Evolutionary conservation across 73 alveolate species (phyloP).

Genomic region (Paramecium pentaurelia): DNA sequence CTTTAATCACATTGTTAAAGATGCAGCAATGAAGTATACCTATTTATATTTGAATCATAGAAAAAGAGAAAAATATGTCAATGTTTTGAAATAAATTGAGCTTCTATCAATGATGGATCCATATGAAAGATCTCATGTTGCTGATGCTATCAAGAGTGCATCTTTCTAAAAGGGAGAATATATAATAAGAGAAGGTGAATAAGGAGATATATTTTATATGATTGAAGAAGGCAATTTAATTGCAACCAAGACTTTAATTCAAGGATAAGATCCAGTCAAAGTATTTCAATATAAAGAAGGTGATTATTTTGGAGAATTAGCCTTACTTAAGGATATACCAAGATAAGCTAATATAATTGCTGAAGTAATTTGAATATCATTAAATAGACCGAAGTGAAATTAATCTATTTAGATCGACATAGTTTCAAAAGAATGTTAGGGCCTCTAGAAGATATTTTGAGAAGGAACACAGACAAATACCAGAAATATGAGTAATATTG

Average conservation of each 20-base stretch:
- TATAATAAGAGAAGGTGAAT: conserved; percentile 81
- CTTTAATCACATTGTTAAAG: conserved; percentile 90
- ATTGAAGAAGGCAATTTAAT: conserved; percentile 86
- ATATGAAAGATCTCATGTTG: conserved; percentile 82
- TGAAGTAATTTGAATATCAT: conserved; percentile 61
- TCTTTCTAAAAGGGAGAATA: conserved; percentile 70
- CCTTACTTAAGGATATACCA: conserved; percentile 88
- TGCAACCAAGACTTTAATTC: conserved; percentile 87
- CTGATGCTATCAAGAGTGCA: conserved; percentile 84
- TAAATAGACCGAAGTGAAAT: conserved; percentile 60
- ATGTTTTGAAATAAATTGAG: conserved; percentile 72
- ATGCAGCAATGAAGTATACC: conserved; percentile 66
- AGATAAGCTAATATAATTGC: conserved; percentile 93
- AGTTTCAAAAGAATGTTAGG: conserved; percentile 81
- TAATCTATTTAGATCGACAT: conserved; percentile 66
- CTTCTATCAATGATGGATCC: conserved; percentile 79
- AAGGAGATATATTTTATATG: conserved; percentile 91
- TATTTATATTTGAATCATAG: background rate
- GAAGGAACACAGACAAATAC: conserved; percentile 69
- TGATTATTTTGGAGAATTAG: conserved; percentile 95
- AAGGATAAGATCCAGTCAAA: conserved; percentile 76
- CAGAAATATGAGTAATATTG: conserved; percentile 59
- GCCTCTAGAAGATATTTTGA: conserved; percentile 77
- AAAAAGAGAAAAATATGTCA: conserved; percentile 89
- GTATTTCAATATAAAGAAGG: conserved; percentile 84